Evolutionary conservation across 306 rosid species (phyloP).

Genomic region (Cicer yamashitae): DNA sequence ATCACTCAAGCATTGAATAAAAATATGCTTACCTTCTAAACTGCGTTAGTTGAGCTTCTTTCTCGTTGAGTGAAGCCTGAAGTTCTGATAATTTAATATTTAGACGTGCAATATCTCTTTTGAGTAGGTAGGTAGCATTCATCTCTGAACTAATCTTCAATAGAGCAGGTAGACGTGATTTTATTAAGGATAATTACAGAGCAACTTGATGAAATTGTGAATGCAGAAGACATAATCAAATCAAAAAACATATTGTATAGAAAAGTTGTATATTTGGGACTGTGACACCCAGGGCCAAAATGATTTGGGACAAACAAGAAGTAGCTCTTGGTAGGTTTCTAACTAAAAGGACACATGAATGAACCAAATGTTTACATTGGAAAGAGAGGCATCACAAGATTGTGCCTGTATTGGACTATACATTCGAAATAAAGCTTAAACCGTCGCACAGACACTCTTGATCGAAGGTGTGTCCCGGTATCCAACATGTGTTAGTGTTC

Average conservation of each 20-base stretch:
- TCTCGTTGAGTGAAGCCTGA: constrained; percentile 83
- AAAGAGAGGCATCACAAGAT: not conserved
- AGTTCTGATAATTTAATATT: constrained; percentile 80
- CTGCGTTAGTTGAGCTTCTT: constrained; percentile 69
- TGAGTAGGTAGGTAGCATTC: constrained; percentile 69
- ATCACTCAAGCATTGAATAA: constrained; percentile 18
- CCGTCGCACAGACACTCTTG: too few relatives aligned
- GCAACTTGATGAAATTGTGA: constrained; percentile 2
- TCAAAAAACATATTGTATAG: constrained; percentile 17
- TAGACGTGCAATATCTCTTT: constrained; percentile 73
- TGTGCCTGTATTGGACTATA: not conserved
- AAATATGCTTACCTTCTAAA: constrained; percentile 64
- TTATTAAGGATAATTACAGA: constrained; percentile 63
- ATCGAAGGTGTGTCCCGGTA: too few relatives aligned
- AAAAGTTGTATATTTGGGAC: not conserved
- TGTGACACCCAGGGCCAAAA: not conserved
- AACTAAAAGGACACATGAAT: not conserved
- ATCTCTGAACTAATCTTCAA: constrained; percentile 85
- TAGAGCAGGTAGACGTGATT: constrained; percentile 80
- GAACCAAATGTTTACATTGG: not conserved
- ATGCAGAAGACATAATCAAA: constrained; percentile 15
- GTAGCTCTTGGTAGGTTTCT: not conserved
- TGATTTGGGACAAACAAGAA: not conserved
- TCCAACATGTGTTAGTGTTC: too few relatives aligned
- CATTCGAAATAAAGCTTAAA: not conserved